Evolutionary conservation across 805 yeast species (phyloP).

Genomic region (Wickerhamomyces ciferrii): DNA sequence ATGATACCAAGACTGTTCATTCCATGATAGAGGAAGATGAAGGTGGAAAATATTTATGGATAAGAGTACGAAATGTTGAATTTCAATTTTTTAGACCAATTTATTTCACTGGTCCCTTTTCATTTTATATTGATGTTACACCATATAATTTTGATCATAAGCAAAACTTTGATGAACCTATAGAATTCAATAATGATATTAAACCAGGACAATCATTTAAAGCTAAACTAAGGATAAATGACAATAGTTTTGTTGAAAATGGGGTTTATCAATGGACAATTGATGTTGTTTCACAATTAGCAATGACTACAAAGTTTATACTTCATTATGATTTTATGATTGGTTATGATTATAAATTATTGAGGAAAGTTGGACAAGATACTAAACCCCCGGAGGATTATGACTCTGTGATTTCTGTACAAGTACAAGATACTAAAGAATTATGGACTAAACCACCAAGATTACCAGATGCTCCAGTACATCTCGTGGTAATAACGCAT

Average conservation of each 20-base stretch:
- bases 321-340: conserved; percentile 62
- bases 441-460: conserved; percentile 65
- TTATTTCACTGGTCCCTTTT: conserved; percentile 68
- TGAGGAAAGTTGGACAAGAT: conserved; percentile 85
- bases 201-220: conserved; percentile 71
- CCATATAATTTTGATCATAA: conserved; percentile 53
- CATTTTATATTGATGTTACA: conserved; percentile 67
- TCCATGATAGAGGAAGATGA: conserved; percentile 5
- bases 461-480: conserved; percentile 39
- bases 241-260: conserved; percentile 29
- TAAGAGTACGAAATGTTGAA: conserved; percentile 60
- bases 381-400: conserved; percentile 70
- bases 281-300: conserved; percentile 75
- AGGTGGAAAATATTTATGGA: conserved; percentile 30
- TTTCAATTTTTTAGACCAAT: conserved; percentile 64
- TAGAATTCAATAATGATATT: conserved; percentile 45
- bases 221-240: conserved; percentile 45
- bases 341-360: conserved; percentile 34
- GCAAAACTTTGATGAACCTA: conserved; percentile 32
- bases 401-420: conserved; percentile 48
- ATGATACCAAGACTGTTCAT: background rate
- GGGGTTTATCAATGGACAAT: conserved; percentile 63
- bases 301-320: conserved; percentile 65
- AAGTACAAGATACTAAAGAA: conserved; percentile 54
- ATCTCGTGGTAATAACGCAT: conserved; percentile 68